phyloP scores from a whole-genome alignment of 805 yeast species.

The Torulaspora quercuum region DNA sequence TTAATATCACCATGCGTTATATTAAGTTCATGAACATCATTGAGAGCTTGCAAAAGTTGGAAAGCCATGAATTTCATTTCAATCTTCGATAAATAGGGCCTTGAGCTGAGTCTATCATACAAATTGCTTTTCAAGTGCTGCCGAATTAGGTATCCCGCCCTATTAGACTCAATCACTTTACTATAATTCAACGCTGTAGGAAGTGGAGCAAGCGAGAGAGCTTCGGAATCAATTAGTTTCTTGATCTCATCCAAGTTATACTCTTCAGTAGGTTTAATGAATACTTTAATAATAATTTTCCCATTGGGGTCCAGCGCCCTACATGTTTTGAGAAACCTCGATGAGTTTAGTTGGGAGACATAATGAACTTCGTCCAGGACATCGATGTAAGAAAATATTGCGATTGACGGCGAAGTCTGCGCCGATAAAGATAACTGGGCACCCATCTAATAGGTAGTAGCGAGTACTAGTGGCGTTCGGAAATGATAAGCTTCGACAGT shows the following conservation, averaged over 20 bases:
- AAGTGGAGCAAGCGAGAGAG: slow-evolving; percentile 42
- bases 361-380: slow-evolving; percentile 74
- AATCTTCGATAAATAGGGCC: slow-evolving; percentile 79
- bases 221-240: slow-evolving; percentile 37
- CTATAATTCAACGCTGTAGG: slow-evolving; percentile 70
- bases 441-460: no score
- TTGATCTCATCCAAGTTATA: slow-evolving; percentile 25
- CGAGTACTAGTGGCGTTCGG: no score
- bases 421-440: slow-evolving; percentile 80
- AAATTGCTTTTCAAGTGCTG: slow-evolving; percentile 75
- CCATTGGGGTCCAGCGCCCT: slow-evolving; percentile 75
- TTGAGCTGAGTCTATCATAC: slow-evolving; percentile 80
- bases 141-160: slow-evolving; percentile 88
- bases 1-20: slow-evolving; percentile 89
- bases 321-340: slow-evolving; percentile 82
- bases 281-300: slow-evolving; percentile 69
- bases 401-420: slow-evolving; percentile 89
- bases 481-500: no score
- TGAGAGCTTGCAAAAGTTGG: slow-evolving; percentile 66
- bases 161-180: slow-evolving; percentile 75
- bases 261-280: slow-evolving; percentile 61
- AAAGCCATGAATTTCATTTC: slow-evolving; percentile 84
- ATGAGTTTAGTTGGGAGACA: slow-evolving; percentile 68
- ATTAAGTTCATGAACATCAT: slow-evolving; percentile 56
- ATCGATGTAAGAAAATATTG: slow-evolving; percentile 83